These are phyloP conservation scores for Leccinum uliginosum DNA, from an alignment of 768 basidiomycete species.

Conservation along the genomic window DNA sequence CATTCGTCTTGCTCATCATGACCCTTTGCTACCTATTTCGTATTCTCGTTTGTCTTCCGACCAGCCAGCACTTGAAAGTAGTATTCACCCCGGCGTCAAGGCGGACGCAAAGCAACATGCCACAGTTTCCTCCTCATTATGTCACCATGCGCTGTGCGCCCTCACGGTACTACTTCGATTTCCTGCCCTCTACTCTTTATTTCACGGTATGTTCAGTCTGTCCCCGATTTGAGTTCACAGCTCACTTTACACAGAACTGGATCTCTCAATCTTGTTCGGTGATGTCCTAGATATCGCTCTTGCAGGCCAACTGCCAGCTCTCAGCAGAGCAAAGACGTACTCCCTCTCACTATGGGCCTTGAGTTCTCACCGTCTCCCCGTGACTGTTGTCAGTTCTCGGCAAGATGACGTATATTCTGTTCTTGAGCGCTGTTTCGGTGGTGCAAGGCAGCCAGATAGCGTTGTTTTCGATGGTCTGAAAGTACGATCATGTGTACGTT, in stretches of 20 bases:
- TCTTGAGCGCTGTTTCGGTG: slow-evolving; percentile 35
- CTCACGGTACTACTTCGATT: slow-evolving; percentile 50
- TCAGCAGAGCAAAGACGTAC: slow-evolving; percentile 41
- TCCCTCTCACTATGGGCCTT: slow-evolving; percentile 49
- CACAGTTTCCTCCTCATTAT: slow-evolving; percentile 42
- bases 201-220: slow-evolving; percentile 42
- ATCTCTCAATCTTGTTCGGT: slow-evolving; percentile 42
- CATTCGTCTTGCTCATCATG: slow-evolving; percentile 39
- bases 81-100: slow-evolving; percentile 8
- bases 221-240: not conserved
- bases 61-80: slow-evolving; percentile 1
- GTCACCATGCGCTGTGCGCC: slow-evolving; percentile 49
- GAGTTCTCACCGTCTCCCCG: slow-evolving; percentile 46
- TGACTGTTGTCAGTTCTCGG: slow-evolving; percentile 31
- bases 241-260: slow-evolving; percentile 32
- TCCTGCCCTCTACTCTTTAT: slow-evolving; percentile 39
- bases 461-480: slow-evolving; percentile 26
- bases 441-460: slow-evolving; percentile 15
- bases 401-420: slow-evolving; percentile 31
- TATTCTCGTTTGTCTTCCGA: slow-evolving; percentile 4
- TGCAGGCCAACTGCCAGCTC: slow-evolving; percentile 31
- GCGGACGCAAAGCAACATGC: slow-evolving; percentile 39
- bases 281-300: slow-evolving; percentile 43
- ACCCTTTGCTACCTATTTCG: slow-evolving; percentile 26
- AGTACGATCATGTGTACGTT: slow-evolving; percentile 11